Evolutionary conservation across 2,329 filamentous ascomycete species (phyloP), one percentile per base, ranked within the genome.

Genomic region (Myriosclerotinia curreyana): DNA sequence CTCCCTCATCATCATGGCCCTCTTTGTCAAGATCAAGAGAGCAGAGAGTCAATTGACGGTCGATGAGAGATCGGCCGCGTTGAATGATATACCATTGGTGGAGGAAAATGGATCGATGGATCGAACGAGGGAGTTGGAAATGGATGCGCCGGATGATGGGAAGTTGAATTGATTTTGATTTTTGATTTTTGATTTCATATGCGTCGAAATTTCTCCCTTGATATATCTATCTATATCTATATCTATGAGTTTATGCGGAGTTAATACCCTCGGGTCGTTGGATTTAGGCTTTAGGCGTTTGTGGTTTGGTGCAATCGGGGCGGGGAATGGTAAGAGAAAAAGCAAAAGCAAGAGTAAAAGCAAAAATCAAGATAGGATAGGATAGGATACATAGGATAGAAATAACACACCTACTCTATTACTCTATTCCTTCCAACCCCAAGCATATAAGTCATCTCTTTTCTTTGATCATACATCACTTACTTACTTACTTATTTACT

Each of bases 41-140:
- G 84, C 84, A 2, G 79, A 80, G 74, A 84, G 83, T 69, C 82
- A 84, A 64, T 69, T 84, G 71, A 86, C 84, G 0, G 77, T 79
- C 5, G 84, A 86, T 69, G 84, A 86, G 73, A 80, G 77, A 72
- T 69, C 64, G n/a, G 69, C 69, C 36, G 49, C 74, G 54, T 72
- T 71, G 54, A 66, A 61, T 12, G 54, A 49, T 28, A 31, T 44
- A 31, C 36, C n/a, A 38, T 34, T 62, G 28, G 50, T 49, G 11
- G 51, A 50, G 34, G 48, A 34, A 5, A 28, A 25, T 22, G 22
- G 15, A 28, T 34, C 53, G 20, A 48, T 9, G 17, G 25, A n/a
- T 17, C 15, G 36, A 9, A 17, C 34, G 20, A 34, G 25, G 20
- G 15, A 42, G 9, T 28, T 55, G 20, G 60, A n/a, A 22, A 25